phyloP scores from a whole-genome alignment of 2,329 filamentous ascomycete genomes.

The Phyllosticta citriasiana region DNA sequence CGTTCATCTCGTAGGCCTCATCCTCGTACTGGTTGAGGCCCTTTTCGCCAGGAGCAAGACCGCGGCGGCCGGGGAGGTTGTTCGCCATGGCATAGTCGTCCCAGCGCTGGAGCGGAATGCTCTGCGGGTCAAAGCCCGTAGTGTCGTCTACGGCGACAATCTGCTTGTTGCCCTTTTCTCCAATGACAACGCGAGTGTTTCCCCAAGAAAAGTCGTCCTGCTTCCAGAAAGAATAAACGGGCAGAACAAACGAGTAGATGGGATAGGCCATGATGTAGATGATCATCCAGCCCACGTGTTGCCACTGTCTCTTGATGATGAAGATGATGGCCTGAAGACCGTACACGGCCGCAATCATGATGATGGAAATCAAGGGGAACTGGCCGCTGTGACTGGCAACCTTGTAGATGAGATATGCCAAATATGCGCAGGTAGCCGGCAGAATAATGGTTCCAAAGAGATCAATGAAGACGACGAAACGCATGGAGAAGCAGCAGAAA shows the following conservation, averaged over 20 bases:
- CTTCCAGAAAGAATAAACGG: constrained; percentile 98
- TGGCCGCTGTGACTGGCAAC: constrained; percentile 59
- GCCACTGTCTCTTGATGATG: constrained; percentile 94
- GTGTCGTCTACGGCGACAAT: constrained; percentile 75
- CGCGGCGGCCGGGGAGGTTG: constrained; percentile 83
- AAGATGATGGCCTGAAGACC: constrained; percentile 95
- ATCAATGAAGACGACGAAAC: constrained; percentile 92
- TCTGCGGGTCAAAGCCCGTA: constrained; percentile 80
- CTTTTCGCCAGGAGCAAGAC: constrained; percentile 54
- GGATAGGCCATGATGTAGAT: constrained; percentile 96
- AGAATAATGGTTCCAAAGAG: constrained; percentile 86
- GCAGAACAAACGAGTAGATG: constrained; percentile 82
- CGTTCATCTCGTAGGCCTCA: constrained; percentile 87
- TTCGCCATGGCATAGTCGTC: constrained; percentile 87
- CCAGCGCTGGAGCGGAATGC: constrained; percentile 91
- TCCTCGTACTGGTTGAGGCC: constrained; percentile 53
- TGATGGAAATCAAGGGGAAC: constrained; percentile 77
- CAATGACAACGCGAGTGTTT: constrained; percentile 94
- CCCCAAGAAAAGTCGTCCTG: constrained; percentile 99
- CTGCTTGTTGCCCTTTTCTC: constrained; percentile 83
- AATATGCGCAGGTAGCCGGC: constrained; percentile 76
- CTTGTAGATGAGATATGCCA: constrained; percentile 77
- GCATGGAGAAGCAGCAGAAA: constrained; percentile 98
- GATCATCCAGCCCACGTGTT: constrained; percentile 98
- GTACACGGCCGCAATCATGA: constrained; percentile 85